Conservation (phyloP, 306 rosid genomes). For the Rosa multiflora region DNA sequence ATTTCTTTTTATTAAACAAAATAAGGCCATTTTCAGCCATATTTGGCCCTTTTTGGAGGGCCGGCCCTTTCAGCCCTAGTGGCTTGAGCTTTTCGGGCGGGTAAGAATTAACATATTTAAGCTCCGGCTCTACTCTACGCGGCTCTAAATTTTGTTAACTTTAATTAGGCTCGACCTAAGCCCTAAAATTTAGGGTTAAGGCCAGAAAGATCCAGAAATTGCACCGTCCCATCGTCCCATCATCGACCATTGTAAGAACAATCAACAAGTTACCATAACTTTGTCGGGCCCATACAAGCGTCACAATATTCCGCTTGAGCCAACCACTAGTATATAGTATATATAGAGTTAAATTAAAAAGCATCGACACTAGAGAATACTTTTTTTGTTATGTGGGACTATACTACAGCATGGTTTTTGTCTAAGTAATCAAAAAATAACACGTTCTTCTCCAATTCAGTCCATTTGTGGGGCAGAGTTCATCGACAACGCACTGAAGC, state of each 20-base stretch:
- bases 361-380: background rate
- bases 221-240: too few species aligned
- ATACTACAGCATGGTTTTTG: background rate
- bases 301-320: background rate
- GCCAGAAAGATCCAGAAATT: background rate
- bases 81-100: too few species aligned
- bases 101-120: too few species aligned
- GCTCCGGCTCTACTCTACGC: too few species aligned
- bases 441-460: background rate
- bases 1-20: too few species aligned
- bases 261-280: background rate
- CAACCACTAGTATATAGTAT: too few species aligned
- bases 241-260: background rate
- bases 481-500: background rate
- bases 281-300: background rate
- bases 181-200: too few species aligned
- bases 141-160: too few species aligned
- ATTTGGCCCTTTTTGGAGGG: too few species aligned
- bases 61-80: too few species aligned
- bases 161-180: too few species aligned
- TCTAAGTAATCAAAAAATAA: background rate
- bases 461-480: background rate
- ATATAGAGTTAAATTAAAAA: background rate
- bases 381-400: background rate
- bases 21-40: too few species aligned